Evolutionary conservation across 1,284 basidiomycete genomes (phyloP), one percentile per base, ranked within the genome.

Genomic region (Porogramme epimiltina): DNA sequence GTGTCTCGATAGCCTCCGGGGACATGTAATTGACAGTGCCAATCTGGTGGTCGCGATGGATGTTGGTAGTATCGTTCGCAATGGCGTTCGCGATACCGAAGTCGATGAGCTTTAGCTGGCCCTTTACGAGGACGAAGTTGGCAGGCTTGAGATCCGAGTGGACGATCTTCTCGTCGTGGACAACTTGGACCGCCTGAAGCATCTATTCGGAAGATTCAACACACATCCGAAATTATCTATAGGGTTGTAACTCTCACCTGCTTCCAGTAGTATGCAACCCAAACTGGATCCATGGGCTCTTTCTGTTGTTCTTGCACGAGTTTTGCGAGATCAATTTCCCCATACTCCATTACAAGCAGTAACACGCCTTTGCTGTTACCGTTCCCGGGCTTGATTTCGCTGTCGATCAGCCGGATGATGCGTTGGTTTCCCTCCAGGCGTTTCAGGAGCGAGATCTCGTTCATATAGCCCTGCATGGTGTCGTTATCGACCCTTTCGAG

Each of bases 81-180:
- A 98, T 95, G 5, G 94, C 94, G 68, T 97, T 97, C 3, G 95
- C 95, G 63, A 98, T 98, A 13, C 95, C 95, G 63, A 98, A 98
- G 69, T 97, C 95, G 62, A 98, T 98, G 49, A 97, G 76, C 76
- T 98, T 98, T 44, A 98, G 76, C 55, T 93, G 89, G 2, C 95
- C 95, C 56, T 89, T 88, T 50, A 97, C 95, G 36, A 98, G 77
- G 16, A 98, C 94, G 63, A 98, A 98, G 70, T 98, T 98, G 2
- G 95, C 95, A 2, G 95, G 95, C 68, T 98, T 98, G 46, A 97
- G 79, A 68, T 98, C 95, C 9, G 94, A 95, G 70, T 98, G 95
- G 1, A 98, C 93, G 53, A 98, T 96, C 70, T 95, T 95, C 73
- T 95, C 93, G 55, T 95, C 89, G 65, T 98, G 95, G 43, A 97